Percentiles rank a stretch among this genome's conserved stretches.
phyloP scores from a whole-genome alignment of 768 basidiomycete genomes.

The Gyrodon lividus region DNA sequence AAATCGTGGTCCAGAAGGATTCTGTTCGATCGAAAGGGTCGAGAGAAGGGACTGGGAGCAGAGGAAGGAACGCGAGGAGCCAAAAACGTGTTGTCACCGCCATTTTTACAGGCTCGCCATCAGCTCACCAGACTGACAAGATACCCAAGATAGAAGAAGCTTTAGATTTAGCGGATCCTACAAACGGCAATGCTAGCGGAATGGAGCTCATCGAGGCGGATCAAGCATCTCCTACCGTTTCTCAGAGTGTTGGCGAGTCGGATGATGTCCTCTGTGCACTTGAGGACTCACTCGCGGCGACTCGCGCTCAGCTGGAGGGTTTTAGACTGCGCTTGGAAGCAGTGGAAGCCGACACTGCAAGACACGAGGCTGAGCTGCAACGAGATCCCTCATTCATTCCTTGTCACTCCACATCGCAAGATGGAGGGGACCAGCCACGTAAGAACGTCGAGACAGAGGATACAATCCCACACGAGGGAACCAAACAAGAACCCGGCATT shows the following conservation, averaged over 20 bases:
- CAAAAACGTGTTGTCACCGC: slow-evolving; percentile 29
- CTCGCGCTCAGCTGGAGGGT: slow-evolving; percentile 24
- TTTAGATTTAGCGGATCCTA: background rate
- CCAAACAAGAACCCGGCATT: background rate
- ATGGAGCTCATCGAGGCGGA: background rate
- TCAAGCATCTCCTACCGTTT: background rate
- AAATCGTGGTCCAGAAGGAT: background rate
- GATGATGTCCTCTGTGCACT: slow-evolving; percentile 17
- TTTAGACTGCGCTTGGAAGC: slow-evolving; percentile 28
- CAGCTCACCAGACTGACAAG: background rate
- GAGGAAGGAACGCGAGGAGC: slow-evolving; percentile 5
- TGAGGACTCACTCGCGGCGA: slow-evolving; percentile 23
- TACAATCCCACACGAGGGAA: background rate
- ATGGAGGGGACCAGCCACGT: background rate
- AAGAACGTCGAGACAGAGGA: background rate
- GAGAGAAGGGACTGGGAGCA: slow-evolving; percentile 7
- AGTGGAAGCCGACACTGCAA: slow-evolving; percentile 23
- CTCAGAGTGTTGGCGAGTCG: background rate
- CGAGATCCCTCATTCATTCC: background rate
- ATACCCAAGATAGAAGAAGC: background rate
- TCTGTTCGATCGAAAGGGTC: slow-evolving; percentile 4
- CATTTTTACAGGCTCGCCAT: slow-evolving; percentile 24
- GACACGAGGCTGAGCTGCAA: slow-evolving; percentile 10
- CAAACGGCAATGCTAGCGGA: background rate
- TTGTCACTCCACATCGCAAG: background rate